Base-by-base conservation (phyloP, 2,329 filamentous ascomycete genomes). In the Xylariaceae sp. region DNA sequence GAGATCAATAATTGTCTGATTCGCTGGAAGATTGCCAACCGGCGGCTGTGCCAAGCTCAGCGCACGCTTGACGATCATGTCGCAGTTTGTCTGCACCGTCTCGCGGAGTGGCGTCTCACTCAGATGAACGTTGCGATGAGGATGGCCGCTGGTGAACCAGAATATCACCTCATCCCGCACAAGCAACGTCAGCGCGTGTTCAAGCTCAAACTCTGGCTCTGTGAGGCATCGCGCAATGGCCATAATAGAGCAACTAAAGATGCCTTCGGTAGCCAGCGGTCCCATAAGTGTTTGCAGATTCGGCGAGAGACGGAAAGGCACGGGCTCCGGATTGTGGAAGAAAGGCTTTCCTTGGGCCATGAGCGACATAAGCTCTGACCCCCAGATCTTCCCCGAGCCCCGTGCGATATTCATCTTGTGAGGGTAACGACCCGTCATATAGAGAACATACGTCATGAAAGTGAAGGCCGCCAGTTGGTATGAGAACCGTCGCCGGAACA, bases 361-460 rank as follows among this genome's bases (percentile, higher is more conserved):
- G 65, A 88, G 89, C 0, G 94, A 91, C 75, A 97, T 90, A 55
- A 97, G 81, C 74, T 99, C 94, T 6, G 91, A 91, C 52, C 92
- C 92, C 95, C 95, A 99, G 66, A 99, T 89, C 70, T 95, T 94
- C 65, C 95, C 95, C 4, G 88, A 92, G 35, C 84, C 84, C 23
- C 92, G 88, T 9, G 91, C 88, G 70, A 99, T 95, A 75, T 89
- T 88, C 74, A 97, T 88, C 81, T 99, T 99, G 75, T 92, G 91
- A 4, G 94, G 95, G 74, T 94, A 96, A 35, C 94, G 89, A 73
- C 91, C 91, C 72, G 93, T 91, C 86, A 99, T 97, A 77, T 93
- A 93, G 78, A 99, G 88, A 60, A 97, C 88, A 72, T 97, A 99
- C 3, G 94, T 97, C 89, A 99, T 96, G 77, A 99, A 99, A 0